These are phyloP conservation scores for Coniosporium tulheliwenetii DNA, from an alignment of 2,329 filamentous ascomycete genomes.

Conservation along the genomic window DNA sequence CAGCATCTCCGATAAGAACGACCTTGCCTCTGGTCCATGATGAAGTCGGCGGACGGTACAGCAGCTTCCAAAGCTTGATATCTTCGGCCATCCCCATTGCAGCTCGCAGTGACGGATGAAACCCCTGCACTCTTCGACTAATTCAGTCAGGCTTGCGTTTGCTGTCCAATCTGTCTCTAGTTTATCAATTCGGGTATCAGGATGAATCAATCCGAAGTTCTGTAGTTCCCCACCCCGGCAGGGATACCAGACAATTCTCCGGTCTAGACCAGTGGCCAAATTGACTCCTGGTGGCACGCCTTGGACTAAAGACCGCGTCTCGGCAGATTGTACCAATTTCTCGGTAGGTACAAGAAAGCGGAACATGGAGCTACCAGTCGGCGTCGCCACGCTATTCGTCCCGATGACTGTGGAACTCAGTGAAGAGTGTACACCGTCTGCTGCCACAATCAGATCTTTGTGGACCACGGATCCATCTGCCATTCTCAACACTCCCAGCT, in stretches of 20 bases:
- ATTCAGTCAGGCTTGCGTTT: too few species aligned
- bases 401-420: conserved; percentile 8
- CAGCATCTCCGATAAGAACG: conserved; percentile 20
- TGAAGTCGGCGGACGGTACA: conserved; percentile 10
- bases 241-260: too few species aligned
- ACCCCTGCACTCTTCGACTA: too few species aligned
- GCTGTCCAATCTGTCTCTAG: too few species aligned
- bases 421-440: conserved; percentile 15
- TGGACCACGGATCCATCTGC: conserved; percentile 11
- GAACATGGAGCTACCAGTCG: conserved; percentile 39
- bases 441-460: conserved; percentile 15
- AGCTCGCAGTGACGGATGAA: too few species aligned
- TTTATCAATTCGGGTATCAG: too few species aligned
- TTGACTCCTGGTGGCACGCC: conserved; percentile 7
- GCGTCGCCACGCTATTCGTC: conserved; percentile 5
- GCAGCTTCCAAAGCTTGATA: conserved; percentile 41
- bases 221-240: too few species aligned
- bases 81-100: conserved; percentile 12
- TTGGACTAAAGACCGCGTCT: conserved; percentile 20
- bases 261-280: too few species aligned
- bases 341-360: conserved; percentile 38
- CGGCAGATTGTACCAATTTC: conserved; percentile 22
- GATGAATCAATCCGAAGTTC: too few species aligned
- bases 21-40: conserved; percentile 5
- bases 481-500: conserved; percentile 9